Base-by-base conservation (phyloP, 1,284 basidiomycete genomes). In the Ceratobasidium sp. region DNA sequence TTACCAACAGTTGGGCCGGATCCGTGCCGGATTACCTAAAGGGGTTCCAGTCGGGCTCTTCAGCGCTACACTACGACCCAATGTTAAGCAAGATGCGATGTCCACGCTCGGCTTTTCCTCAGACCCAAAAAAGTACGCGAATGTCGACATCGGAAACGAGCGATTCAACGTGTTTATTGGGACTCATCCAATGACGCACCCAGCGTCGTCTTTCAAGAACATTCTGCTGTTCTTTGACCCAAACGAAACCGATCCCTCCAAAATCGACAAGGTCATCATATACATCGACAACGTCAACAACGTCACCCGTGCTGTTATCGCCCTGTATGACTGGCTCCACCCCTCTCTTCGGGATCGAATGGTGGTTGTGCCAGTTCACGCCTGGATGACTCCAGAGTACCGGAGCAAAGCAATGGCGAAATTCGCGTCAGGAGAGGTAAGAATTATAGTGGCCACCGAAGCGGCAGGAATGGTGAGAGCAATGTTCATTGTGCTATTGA, bases 61-160 rank as follows among this genome's bases (percentile, higher is more conserved):
- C 28, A 66, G 64, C 42, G 42, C 64, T 5, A 66, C 64, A 6
- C 46, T 66, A 12, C 64, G n/a, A 26, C 64, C 64, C 0, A 48
- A 48, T 12, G n/a, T 66, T 44, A 66, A 66, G 26, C 64, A 66
- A 6, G 40, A 48, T 33, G 64, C 64, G 12, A 66, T 66, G 64
- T 66, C 40, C 9, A 66, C 64, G 15, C 64, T 66, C 26, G 42
- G 64, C 26, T 66, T 66, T 40, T n/a, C 64, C 9, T 46, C 42
- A 4, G 42, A 66, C 42, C n/a, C 64, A 9, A 4, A 3, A 15
- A n/a, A 66, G 23, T 48, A 66, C 17, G 44, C 15, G 1, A 23
- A 66, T 40, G 48, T 66, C n/a, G 26, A 66, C 17, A 66, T 66
- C 48, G 64, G 64, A 7, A 66, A 66, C n/a, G 64, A 66, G 44